Conservation (phyloP, 1,139 yeast species). For the Hansenula sp. region DNA sequence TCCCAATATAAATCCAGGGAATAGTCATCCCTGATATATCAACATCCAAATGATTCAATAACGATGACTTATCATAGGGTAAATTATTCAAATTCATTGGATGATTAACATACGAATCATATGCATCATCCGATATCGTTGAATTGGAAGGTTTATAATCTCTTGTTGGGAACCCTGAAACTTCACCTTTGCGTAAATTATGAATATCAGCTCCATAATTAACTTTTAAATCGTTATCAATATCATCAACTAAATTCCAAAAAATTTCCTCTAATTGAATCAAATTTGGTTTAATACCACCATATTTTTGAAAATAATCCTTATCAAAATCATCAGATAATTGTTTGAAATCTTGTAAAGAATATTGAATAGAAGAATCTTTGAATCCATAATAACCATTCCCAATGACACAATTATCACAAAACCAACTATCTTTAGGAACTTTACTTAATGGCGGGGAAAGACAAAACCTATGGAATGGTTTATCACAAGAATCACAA, state of each 20-base stretch:
- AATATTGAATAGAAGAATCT: slow-evolving; percentile 60
- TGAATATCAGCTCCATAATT: slow-evolving; percentile 81
- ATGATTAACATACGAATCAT: slow-evolving; percentile 43
- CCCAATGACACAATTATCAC: slow-evolving; percentile 79
- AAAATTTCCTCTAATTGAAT: slow-evolving; percentile 51
- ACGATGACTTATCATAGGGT: slow-evolving; percentile 63
- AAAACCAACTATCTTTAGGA: slow-evolving; percentile 70
- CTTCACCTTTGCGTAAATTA: slow-evolving; percentile 53
- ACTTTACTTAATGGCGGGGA: slow-evolving; percentile 44
- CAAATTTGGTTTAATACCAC: slow-evolving; percentile 30
- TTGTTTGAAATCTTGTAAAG: slow-evolving; percentile 54
- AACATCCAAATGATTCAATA: slow-evolving; percentile 54
- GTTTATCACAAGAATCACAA: slow-evolving; percentile 73
- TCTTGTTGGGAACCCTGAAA: slow-evolving; percentile 59
- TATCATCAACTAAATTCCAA: slow-evolving; percentile 49
- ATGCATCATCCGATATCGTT: slow-evolving; percentile 28
- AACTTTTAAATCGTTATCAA: slow-evolving; percentile 46
- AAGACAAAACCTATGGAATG: slow-evolving; percentile 65
- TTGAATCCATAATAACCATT: slow-evolving; percentile 90
- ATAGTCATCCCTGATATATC: slow-evolving; percentile 78
- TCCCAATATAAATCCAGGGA: slow-evolving; percentile 80
- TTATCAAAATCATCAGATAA: slow-evolving; percentile 52
- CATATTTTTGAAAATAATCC: slow-evolving; percentile 30
- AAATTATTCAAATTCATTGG: slow-evolving; percentile 66
- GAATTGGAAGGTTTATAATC: slow-evolving; percentile 25